Conservation (phyloP, 176 grass and related monocot species). For the Olyra latifolia region DNA sequence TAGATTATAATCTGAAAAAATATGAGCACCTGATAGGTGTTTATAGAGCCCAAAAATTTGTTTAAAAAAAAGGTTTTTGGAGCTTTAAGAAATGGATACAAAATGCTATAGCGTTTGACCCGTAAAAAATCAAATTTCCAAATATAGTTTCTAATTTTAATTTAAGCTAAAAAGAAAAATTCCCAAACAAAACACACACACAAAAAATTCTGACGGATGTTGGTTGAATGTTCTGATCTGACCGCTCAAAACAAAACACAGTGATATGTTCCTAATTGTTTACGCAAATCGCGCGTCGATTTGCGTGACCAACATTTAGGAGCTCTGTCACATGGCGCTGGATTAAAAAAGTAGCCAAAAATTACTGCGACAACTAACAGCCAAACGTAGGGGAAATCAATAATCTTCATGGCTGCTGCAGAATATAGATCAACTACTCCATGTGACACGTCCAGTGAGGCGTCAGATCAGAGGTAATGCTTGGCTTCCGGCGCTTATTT, state of each 20-base stretch:
- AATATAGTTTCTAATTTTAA: too few species aligned
- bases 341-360: background rate
- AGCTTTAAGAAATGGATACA: too few species aligned
- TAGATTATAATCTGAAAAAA: too few species aligned
- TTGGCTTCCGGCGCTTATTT: background rate
- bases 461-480: background rate
- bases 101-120: too few species aligned
- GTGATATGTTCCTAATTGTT: background rate
- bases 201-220: background rate
- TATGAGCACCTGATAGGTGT: too few species aligned
- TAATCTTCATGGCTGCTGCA: background rate
- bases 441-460: slow-evolving; percentile 8
- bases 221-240: background rate
- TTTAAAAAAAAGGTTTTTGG: too few species aligned
- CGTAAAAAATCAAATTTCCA: too few species aligned
- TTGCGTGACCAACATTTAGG: background rate
- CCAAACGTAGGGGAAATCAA: background rate
- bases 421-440: background rate
- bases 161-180: too few species aligned
- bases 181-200: too few species aligned
- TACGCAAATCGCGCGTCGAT: background rate
- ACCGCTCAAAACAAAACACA: background rate
- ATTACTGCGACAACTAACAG: background rate
- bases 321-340: background rate
- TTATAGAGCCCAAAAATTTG: too few species aligned